Evolutionary conservation across 2,329 filamentous ascomycete genomes (phyloP), one percentile per base, ranked within the genome.

Genomic region (Dactylellina parvicollis): DNA sequence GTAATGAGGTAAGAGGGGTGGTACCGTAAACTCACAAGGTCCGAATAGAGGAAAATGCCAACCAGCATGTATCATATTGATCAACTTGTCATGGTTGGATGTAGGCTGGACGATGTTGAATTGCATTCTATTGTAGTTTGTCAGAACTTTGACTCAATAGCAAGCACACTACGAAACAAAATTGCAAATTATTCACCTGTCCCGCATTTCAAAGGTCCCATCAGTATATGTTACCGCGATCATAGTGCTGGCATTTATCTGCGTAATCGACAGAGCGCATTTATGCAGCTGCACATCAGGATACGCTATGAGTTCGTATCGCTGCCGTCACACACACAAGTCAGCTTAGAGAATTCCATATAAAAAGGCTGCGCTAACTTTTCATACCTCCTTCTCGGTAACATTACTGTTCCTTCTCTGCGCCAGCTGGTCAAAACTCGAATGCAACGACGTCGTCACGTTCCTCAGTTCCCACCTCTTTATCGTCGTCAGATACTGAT

Each of bases 401-500:
- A 64, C 57, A 0, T 74, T 75, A 71, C 84, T 86, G 78, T 86
- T 87, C 77, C 87, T 87, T 76, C 89, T 87, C 44, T 85, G 84
- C 5, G 88, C 87, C 24, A 95, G 84, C 76, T 93, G 89, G 76
- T 92, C 90, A 79, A 96, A 94, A 10, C 89, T 90, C 1, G 89
- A 82, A 78, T 95, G 90, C 5, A 96, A 82, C 8, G 82, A 84
- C 75, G 89, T 87, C n/a, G 85, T 81, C 50, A 87, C 84, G 30
- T 90, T 87, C 30, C 86, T 84, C 8, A 94, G 80, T 76, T 95
- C 89, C 94, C 94, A 98, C 74, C 90, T 86, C 75, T 92, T 89
- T 74, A 98, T 84, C 40, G 93, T 86, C 76, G 89, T 96, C 76
- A 90, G 87, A 0, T 87, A 83, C 30, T 88, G 87, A 75, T 89